Evolutionary conservation across 768 basidiomycete species (phyloP), one percentile per base, ranked within the genome.

Genomic region (Hygrocybe punicea): DNA sequence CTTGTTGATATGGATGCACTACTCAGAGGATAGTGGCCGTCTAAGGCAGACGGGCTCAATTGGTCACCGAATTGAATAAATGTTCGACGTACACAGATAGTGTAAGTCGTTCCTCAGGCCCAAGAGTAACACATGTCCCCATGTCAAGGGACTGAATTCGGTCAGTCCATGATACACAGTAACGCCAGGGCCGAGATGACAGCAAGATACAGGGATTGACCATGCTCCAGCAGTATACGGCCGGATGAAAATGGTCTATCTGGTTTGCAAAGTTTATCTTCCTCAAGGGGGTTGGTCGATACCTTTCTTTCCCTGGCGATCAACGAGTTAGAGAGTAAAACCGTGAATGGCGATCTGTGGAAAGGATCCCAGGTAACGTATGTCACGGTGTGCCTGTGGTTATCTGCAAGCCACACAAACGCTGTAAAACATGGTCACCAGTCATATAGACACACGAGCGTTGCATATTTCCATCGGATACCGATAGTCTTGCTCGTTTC

Each of bases 1-100:
- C 69, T 76, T 51, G 67, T 56, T 4, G 58, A 51, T 23, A 74
- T 62, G 10, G 65, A 62, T 0, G 59, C 58, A 6, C 39, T 17
- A 14, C 57, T 62, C 17, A 67, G 52, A 9, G 57, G 23, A 2
- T 61, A 33, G 44, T 60, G 57, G 46, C 62, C 56, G 40, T 60
- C 65, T 66, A 34, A 3, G 19, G 21, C 6, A 1, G n/a, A 17
- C 35, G 4, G 1, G 23, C 29, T 44, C 23, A 42, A 23, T n/a
- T 23, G 3, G 42, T 16, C 1, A 23, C n/a, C 3, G 9, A 17
- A 8, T 19, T 17, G 14, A 8, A 2, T 17, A 44, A 16, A 42
- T 34, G 8, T 2, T 8, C 16, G 1, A 44, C 24, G 14, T 17
- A 50, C 60, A 63, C 65, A 62, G 21, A 66, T 58, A 29, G 63